phyloP scores from a whole-genome alignment of 1,284 basidiomycete species.

The Heliocybe sulcata region DNA sequence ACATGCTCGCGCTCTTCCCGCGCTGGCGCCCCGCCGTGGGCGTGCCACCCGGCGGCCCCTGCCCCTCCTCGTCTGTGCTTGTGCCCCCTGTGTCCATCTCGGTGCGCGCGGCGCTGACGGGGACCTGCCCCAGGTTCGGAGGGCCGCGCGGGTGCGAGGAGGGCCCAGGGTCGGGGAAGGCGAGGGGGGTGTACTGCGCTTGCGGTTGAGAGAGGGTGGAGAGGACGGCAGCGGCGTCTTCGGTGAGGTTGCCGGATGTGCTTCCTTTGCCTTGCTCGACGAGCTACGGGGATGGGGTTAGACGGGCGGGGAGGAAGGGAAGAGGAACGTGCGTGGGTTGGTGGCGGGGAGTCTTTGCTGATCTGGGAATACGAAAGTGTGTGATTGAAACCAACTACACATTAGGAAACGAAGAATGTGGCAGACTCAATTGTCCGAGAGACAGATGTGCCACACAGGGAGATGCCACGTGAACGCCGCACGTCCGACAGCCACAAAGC shows the following conservation, averaged over 20 bases:
- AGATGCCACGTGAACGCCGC: not conserved
- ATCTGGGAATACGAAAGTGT: not conserved
- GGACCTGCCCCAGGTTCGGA: constrained; percentile 54
- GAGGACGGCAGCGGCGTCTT: constrained; percentile 55
- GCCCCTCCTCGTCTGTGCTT: constrained; percentile 12
- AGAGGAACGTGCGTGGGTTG: not conserved
- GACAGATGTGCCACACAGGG: not conserved
- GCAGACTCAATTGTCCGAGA: too few species aligned
- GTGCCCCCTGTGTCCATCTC: constrained; percentile 25
- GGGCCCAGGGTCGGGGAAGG: constrained; percentile 55
- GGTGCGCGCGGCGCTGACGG: constrained; percentile 29
- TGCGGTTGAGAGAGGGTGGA: constrained; percentile 53
- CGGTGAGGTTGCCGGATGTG: too few species aligned
- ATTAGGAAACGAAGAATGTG: too few species aligned
- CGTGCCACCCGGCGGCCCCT: constrained; percentile 13
- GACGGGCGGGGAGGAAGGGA: not conserved
- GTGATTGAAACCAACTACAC: not conserved
- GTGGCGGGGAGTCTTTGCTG: too few species aligned
- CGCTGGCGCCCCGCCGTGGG: constrained; percentile 30
- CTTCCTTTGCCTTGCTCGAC: constrained; percentile 31
- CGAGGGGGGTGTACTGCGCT: constrained; percentile 20
- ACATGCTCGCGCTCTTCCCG: constrained; percentile 48
- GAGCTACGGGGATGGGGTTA: constrained; percentile 15
- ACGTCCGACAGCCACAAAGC: not conserved
- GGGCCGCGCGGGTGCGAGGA: constrained; percentile 68